A percentile compares a stretch with the other conserved stretches of the same genome.
Evolutionary conservation across 1,284 basidiomycete species (phyloP).

Genomic region (Pseudomicrostroma phylloplanum): DNA sequence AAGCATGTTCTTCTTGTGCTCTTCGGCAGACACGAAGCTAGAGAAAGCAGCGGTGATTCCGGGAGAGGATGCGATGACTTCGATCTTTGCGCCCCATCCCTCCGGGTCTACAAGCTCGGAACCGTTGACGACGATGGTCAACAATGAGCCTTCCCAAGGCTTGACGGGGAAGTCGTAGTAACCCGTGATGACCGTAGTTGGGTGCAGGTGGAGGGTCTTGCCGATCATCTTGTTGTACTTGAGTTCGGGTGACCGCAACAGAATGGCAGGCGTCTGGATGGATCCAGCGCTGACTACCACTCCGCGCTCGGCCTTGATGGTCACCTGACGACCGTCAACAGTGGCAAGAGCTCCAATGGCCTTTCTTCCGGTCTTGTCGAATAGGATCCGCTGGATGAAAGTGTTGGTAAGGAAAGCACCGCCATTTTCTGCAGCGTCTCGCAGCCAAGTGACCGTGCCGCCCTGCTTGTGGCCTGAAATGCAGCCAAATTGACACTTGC

Average conservation of each 20-base stretch:
- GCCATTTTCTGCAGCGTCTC: conserved; percentile 50
- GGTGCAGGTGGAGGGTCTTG: conserved; percentile 54
- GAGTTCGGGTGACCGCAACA: conserved; percentile 53
- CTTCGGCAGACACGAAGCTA: conserved; percentile 46
- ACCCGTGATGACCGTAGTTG: conserved; percentile 52
- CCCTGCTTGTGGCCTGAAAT: conserved; percentile 51
- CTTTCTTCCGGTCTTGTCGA: conserved; percentile 32
- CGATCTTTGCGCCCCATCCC: conserved; percentile 54
- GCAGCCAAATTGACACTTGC: conserved; percentile 53
- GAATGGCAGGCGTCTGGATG: conserved; percentile 53
- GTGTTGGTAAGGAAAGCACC: conserved; percentile 49
- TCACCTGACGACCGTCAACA: conserved; percentile 38
- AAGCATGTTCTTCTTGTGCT: conserved; percentile 52
- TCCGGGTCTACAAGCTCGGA: conserved; percentile 39
- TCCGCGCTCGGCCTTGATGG: conserved; percentile 48
- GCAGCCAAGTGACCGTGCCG: conserved; percentile 49
- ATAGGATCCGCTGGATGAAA: conserved; percentile 51
- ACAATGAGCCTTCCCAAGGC: conserved; percentile 54
- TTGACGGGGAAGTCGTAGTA: conserved; percentile 52
- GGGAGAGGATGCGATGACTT: conserved; percentile 53
- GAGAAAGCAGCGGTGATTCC: conserved; percentile 47
- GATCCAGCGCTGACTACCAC: conserved; percentile 53
- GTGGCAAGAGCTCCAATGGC: conserved; percentile 40
- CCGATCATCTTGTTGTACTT: conserved; percentile 53
- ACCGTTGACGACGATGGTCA: conserved; percentile 52